Base-by-base conservation (phyloP, 1,284 basidiomycete species). In the Ceratobasidium sp. region DNA sequence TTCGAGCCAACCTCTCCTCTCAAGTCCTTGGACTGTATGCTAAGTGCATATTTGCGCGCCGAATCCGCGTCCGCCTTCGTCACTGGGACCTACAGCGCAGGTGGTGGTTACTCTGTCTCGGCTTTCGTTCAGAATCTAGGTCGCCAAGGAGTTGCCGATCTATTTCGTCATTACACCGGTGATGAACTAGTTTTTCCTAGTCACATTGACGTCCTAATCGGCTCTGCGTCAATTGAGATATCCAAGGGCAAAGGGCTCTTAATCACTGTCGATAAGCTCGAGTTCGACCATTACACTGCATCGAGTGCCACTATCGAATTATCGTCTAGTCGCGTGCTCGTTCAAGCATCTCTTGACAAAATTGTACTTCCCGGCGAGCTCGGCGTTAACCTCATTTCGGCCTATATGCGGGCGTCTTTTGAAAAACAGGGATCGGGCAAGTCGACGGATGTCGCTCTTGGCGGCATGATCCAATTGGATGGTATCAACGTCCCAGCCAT, bases 211-310 rank as follows among this genome's bases (percentile, higher is more conserved):
- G 23, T 59, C 26, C 12, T 23, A 20, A 59, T 59, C 26, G 56
- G 56, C 13, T 28, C 56, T 12, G 56, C 56, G 56, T 23, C 56
- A 20, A 38, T 59, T 9, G 56, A 26, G 13, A 38, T 59, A 20
- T 15, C 56, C 7, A 59, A 26, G 15, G 48, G 48, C 5, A 59
- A 26, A 13, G 56, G 56, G 56, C 33, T 59, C 15, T 28, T 13
- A 5, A 59, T 59, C 56, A 59, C 26, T 59, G 56, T 59, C 56
- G 56, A 59, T 59, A 38, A 59, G 56, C 26, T 59, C 56, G 12
- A 59, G 56, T 28, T 59, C 54, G 54, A 28, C 54, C 9, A 23
- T n/a, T 57, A 57, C 54, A 23, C 54, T 10, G 13, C 54, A 17
- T 17, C 26, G 15, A 28, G n/a, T 10, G 54, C 54, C 10, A 28